These are phyloP conservation scores for Incumbomyces delicatus DNA, from an alignment of 2,329 filamentous ascomycete genomes.

Conservation along the genomic window DNA sequence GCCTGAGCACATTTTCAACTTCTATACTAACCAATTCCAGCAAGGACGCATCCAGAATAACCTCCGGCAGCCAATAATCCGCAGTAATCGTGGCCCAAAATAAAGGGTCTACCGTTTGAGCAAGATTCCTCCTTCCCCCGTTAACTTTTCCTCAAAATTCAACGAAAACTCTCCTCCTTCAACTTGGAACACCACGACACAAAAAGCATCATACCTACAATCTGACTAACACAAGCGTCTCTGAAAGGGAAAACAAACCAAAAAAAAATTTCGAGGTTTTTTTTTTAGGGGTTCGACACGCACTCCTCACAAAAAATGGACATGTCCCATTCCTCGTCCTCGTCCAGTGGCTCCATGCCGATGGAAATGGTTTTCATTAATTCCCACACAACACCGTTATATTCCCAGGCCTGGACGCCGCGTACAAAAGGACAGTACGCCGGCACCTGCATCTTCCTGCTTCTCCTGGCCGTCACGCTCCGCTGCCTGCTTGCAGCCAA, in stretches of 20 bases:
- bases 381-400: slow-evolving; percentile 53
- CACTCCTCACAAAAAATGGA: slow-evolving; percentile 10
- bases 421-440: slow-evolving; percentile 61
- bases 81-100: too few relatives aligned
- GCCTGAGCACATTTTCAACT: not conserved
- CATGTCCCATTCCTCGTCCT: slow-evolving; percentile 13
- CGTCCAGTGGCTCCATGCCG: slow-evolving; percentile 10
- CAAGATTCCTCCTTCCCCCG: too few relatives aligned
- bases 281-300: too few relatives aligned
- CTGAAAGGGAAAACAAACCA: too few relatives aligned
- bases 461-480: slow-evolving; percentile 61
- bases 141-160: too few relatives aligned
- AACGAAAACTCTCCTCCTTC: too few relatives aligned
- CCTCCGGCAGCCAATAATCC: too few relatives aligned
- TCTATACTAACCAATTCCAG: not conserved
- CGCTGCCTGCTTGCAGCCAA: slow-evolving; percentile 65
- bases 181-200: too few relatives aligned
- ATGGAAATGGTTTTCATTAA: slow-evolving; percentile 43
- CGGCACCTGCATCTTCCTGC: slow-evolving; percentile 83
- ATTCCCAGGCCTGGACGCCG: slow-evolving; percentile 65
- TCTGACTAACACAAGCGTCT: too few relatives aligned
- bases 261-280: too few relatives aligned
- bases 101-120: too few relatives aligned
- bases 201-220: too few relatives aligned
- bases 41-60: not conserved